Base-by-base conservation (phyloP, 257 asterid genomes). In the Nicotiana knightiana region DNA sequence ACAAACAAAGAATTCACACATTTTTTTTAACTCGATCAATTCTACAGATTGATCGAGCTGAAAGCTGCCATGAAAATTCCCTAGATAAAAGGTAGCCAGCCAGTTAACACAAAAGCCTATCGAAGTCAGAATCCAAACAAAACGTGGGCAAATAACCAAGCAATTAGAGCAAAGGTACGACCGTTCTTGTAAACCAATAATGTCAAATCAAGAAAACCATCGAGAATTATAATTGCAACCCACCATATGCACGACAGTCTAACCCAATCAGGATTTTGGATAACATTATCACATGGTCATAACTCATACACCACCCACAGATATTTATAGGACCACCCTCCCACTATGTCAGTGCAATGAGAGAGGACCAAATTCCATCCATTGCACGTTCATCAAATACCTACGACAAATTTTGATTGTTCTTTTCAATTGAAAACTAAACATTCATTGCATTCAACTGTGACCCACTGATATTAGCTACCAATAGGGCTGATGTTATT, bases 301-400 rank as follows among this genome's bases (percentile, higher is more conserved):
- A 37, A 37, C 46, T 37, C 11, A 46, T 71, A 10, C 39, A 58
- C 89, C 87, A 84, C 81, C 86, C 86, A 87, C 54, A 83, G 39
- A 37, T 28, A 75, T 53, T 13, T 58, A 62, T 77, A 77, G 81
- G 79, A 73, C 62, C 62, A 71, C 79, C 26, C 33, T 61, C 66
- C 66, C 32, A 9, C 33, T 39, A 39, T 13, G 13, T 28, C 6
- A 53, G 16, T 53, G 84, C 79, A 33, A 46, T 83, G 77, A 87
- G 37, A 32, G 77, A 58, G 65, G 62, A 82, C 89, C 90, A 81
- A 86, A 85, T 86, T 64, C 87, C 82, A 63, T 70, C 83, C 82
- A n/a, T n/a, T n/a, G n/a, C n/a, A 84, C 81, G 84, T 81, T 82
- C 79, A 84, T 65, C 48, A 39, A 82, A 10, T 26, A 73, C 71